Percentiles rank a stretch among this genome's conserved stretches.
phyloP scores from a whole-genome alignment of 176 grass and related monocot species.

The Rhynchospora breviuscula region DNA sequence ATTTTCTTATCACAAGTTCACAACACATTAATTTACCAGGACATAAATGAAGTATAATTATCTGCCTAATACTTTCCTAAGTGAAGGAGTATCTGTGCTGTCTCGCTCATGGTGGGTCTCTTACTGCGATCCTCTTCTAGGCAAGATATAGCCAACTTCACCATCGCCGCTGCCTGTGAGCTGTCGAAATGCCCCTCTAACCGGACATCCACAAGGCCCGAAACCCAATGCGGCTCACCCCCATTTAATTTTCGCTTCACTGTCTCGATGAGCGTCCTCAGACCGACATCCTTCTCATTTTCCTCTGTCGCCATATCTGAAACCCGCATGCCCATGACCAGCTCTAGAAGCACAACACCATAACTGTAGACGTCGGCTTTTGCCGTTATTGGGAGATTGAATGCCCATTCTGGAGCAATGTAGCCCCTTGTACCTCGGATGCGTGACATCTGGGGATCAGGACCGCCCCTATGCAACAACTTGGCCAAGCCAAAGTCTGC shows the following conservation, averaged over 20 bases:
- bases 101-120: constrained; percentile 58
- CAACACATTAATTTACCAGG: background rate
- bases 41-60: background rate
- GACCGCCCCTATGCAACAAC: constrained; percentile 15
- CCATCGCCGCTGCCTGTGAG: constrained; percentile 45
- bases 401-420: constrained; percentile 39
- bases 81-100: constrained; percentile 33
- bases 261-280: background rate
- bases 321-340: constrained; percentile 43
- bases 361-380: constrained; percentile 73
- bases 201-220: constrained; percentile 42
- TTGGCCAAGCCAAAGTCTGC: constrained; percentile 38
- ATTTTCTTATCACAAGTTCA: background rate
- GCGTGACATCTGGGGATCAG: constrained; percentile 11
- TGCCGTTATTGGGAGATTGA: constrained; percentile 29
- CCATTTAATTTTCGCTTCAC: constrained; percentile 31
- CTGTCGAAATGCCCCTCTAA: constrained; percentile 47
- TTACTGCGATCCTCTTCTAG: constrained; percentile 53
- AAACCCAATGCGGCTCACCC: constrained; percentile 36
- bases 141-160: constrained; percentile 48
- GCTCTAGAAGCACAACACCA: constrained; percentile 60
- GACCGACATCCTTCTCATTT: background rate
- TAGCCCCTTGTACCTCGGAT: constrained; percentile 38
- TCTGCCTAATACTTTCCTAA: background rate
- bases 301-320: constrained; percentile 28